Evolutionary conservation across 179 eudicot genomes (phyloP), one percentile per base, ranked within the genome.

Genomic region (Pouteria campechiana): DNA sequence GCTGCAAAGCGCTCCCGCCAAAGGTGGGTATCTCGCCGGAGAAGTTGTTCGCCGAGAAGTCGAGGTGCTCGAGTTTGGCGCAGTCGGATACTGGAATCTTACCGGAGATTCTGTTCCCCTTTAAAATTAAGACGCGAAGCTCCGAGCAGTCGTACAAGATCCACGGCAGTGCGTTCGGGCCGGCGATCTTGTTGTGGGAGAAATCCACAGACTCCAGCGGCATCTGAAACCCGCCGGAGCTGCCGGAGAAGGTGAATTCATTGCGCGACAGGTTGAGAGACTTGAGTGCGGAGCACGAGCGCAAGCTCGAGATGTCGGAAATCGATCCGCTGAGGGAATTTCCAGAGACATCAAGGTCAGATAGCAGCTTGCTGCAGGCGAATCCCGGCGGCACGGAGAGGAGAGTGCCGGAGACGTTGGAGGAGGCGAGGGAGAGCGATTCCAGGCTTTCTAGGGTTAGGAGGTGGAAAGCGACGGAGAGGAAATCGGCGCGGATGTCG

Each of bases 1-100:
- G 68, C 23, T 48, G 44, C 41, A 86, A 43, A 29, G 32, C 47
- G 4, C 67, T 52, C n/a, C 48, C 52, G 3, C 58, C 60, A 17
- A 86, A 64, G 2, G 17, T 14, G 9, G 94, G 94, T 10, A 79
- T 39, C 25, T 28, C 31, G 9, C 55, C 21, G n/a, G 89, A 69
- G 58, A 82, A 64, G 52, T 86, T 82, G 53, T 86, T 86, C 1
- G 47, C 38, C 0, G 96, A 78, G 25, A 83, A 55, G 57, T 82
- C 96, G 19, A 86, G 57, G 18, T 31, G 10, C 49, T 56, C 62
- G 63, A 87, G 64, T 1, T 21, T 66, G 14, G 32, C 34, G 39
- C 88, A 83, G 19, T 65, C 61, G 7, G 34, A 25, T 0, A 77
- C 20, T 1, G 64, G 44, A 41, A 73, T 48, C 8, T 59, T 30